Base-by-base conservation (phyloP, 1,284 basidiomycete genomes). In the Boletus semigastroideus region DNA sequence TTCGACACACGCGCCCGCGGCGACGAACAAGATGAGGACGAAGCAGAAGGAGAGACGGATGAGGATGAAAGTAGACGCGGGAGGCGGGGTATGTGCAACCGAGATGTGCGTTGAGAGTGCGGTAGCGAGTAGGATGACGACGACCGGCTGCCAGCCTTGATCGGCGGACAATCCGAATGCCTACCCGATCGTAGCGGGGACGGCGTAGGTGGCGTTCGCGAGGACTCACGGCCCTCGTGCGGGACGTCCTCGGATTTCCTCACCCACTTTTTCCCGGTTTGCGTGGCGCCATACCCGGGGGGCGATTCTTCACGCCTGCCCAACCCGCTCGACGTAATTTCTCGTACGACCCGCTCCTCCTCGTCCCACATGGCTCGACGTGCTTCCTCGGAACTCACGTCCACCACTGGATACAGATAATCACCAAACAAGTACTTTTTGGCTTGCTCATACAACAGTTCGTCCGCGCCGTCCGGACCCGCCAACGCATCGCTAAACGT, bases 351-450 rank as follows among this genome's bases (percentile, higher is more conserved):
- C 22, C 65, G 50, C 36, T 53, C 62, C 13, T 67, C 68, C 34
- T 57, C 64, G 2, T 79, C 78, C 87, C 86, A 87, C 70, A 90
- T 87, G 40, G 69, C 68, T 51, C 67, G 69, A 57, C 81, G 74
- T 36, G 88, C 88, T 47, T 75, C 68, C 72, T 93, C 83, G 42
- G 90, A 83, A 65, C 86, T 92, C 34, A 92, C 86, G 63, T 95
- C 94, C 53, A 95, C 86, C 58, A 85, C 87, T 1, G 92, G 92
- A 67, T 96, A 97, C 59, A 90, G 85, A 64, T 94, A 94, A 72
- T 98, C 94, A 10, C 96, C 97, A 62, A 96, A 94, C 20, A 93
- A 74, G 49, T 92, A 87, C 57, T 80, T 78, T 59, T 82, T 79
- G 61, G 87, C 86, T 46, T 88, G 78, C 17, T 72, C 73, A 62